A percentile compares a stretch with the other conserved stretches of the same genome.
phyloP scores from a whole-genome alignment of 768 basidiomycete species.

The Dioszegia crocea region DNA sequence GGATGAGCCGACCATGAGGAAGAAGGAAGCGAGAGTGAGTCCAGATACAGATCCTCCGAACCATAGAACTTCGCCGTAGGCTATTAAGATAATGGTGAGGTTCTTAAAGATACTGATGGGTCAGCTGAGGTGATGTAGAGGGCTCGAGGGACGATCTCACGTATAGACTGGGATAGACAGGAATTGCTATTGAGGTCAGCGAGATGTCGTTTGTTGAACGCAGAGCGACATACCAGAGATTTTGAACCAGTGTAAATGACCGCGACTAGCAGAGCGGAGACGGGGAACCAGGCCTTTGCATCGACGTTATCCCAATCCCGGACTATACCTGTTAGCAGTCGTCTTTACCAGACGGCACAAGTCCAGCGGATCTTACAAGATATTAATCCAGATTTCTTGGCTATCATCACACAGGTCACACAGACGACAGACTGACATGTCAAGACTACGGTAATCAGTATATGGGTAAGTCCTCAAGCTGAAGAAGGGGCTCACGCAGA shows the following conservation, averaged over 20 bases:
- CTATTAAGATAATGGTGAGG: conserved; percentile 93
- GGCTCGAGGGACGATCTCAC: conserved; percentile 9
- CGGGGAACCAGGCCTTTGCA: conserved; percentile 89
- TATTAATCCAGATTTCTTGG: conserved; percentile 64
- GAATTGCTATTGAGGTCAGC: conserved; percentile 67
- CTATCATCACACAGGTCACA: conserved; percentile 65
- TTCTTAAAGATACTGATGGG: conserved; percentile 80
- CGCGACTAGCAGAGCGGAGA: conserved; percentile 81
- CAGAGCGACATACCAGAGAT: conserved; percentile 68
- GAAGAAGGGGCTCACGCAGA: conserved; percentile 52
- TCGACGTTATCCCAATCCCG: conserved; percentile 75
- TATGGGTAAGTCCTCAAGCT: not conserved
- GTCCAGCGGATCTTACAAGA: conserved; percentile 17
- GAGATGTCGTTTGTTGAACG: not conserved
- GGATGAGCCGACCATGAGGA: conserved; percentile 93
- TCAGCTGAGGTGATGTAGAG: not conserved
- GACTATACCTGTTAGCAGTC: conserved; percentile 49
- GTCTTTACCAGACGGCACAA: not conserved
- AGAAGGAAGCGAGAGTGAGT: conserved; percentile 81
- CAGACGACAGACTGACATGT: conserved; percentile 88
- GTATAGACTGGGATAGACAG: conserved; percentile 96
- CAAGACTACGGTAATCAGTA: conserved; percentile 54
- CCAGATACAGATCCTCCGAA: conserved; percentile 85
- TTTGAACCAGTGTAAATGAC: conserved; percentile 99
- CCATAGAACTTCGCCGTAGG: conserved; percentile 16